Conservation (phyloP, 1,139 yeast genomes). For the Suhomyces bolitotheri region DNA sequence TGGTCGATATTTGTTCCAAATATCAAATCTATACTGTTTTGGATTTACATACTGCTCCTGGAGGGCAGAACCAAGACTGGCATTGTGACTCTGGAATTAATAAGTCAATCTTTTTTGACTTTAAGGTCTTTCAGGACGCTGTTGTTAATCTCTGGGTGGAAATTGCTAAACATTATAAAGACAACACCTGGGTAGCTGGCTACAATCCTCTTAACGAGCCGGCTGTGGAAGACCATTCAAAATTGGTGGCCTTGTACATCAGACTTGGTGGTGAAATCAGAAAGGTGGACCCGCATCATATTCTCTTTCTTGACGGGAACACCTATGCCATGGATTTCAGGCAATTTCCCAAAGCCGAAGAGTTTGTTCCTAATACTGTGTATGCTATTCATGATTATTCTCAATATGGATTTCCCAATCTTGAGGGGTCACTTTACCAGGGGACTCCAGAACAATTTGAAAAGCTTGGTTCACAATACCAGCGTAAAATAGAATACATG, state of each 20-base stretch:
- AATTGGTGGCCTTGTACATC: constrained; percentile 37
- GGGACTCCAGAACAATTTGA: constrained; percentile 33
- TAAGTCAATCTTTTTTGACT: constrained; percentile 47
- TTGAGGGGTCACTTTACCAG: constrained; percentile 29
- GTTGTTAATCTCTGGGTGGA: constrained; percentile 42
- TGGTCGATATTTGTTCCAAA: constrained; percentile 40
- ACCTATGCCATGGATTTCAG: constrained; percentile 50
- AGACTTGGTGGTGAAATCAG: constrained; percentile 37
- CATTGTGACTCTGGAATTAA: constrained; percentile 46
- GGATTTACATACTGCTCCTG: constrained; percentile 49
- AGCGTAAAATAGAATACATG: constrained; percentile 45
- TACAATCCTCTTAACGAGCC: constrained; percentile 52
- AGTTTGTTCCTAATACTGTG: constrained; percentile 37
- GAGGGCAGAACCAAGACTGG: constrained; percentile 54
- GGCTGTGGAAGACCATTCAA: constrained; percentile 38
- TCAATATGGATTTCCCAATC: constrained; percentile 41
- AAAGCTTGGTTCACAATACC: constrained; percentile 35
- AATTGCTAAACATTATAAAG: constrained; percentile 42
- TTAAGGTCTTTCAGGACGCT: constrained; percentile 44
- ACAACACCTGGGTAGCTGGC: constrained; percentile 48
- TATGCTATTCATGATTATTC: constrained; percentile 51
- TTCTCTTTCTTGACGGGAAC: constrained; percentile 47
- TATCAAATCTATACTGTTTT: constrained; percentile 44
- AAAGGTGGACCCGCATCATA: constrained; percentile 44
- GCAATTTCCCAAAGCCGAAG: constrained; percentile 36